These are phyloP conservation scores for Raffaelea ambrosiae DNA, from an alignment of 2,329 filamentous ascomycete species.

Conservation along the genomic window DNA sequence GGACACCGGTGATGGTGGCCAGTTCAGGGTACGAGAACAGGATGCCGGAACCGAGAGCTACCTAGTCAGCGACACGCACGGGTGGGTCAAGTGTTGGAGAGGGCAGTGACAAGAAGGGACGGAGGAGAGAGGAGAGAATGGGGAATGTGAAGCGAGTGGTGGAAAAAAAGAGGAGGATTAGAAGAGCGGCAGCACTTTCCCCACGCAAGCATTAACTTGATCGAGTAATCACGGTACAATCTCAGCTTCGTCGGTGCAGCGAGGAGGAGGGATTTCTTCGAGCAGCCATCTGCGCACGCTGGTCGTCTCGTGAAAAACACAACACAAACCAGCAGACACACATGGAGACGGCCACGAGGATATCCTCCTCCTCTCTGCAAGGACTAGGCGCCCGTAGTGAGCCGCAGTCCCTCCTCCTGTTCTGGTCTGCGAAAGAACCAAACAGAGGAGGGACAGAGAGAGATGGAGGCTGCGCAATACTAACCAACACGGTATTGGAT, in stretches of 20 bases:
- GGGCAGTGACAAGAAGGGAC: conserved; percentile 2
- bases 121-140: conserved; percentile 16
- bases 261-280: neutral
- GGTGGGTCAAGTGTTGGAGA: conserved; percentile 4
- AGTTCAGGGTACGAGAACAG: conserved; percentile 77
- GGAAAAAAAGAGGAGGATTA: conserved; percentile 2
- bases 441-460: conserved; percentile 6
- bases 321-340: too few relatives aligned
- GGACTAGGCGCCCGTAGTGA: conserved; percentile 82
- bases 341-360: neutral
- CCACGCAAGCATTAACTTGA: conserved; percentile 99
- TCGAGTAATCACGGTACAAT: conserved; percentile 94
- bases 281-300: too few relatives aligned
- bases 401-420: conserved; percentile 36
- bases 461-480: conserved; percentile 9
- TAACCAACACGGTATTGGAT: conserved; percentile 5
- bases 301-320: neutral
- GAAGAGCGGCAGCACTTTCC: conserved; percentile 87
- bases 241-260: conserved; percentile 70
- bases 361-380: conserved; percentile 22
- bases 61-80: conserved; percentile 30
- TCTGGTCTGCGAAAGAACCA: neutral
- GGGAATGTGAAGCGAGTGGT: conserved; percentile 8
- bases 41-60: conserved; percentile 76
- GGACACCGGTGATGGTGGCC: conserved; percentile 68